Evolutionary conservation across 208 protist species (phyloP).

Genomic region (Trypanosoma theileri): DNA sequence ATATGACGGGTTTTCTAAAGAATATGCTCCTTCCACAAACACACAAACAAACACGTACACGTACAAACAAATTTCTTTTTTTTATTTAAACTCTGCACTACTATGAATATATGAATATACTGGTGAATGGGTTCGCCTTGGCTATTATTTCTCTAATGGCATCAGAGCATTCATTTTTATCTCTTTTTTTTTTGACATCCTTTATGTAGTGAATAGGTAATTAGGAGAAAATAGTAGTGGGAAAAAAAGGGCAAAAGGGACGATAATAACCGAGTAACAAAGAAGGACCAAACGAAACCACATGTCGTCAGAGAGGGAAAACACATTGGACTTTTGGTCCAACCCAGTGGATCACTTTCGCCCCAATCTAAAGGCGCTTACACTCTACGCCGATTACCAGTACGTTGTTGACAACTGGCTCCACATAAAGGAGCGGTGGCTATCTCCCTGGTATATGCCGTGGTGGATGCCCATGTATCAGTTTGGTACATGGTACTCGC

Average conservation of each 20-base stretch:
- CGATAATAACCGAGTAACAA: not conserved
- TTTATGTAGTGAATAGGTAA: too few relatives aligned
- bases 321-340: slow-evolving; percentile 66
- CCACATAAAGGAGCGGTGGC: slow-evolving; percentile 77
- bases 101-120: too few relatives aligned
- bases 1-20: too few relatives aligned
- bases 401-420: slow-evolving; percentile 80
- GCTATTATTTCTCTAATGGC: too few relatives aligned
- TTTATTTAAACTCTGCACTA: too few relatives aligned
- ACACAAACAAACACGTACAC: too few relatives aligned
- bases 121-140: too few relatives aligned
- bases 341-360: slow-evolving; percentile 92
- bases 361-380: slow-evolving; percentile 85
- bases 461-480: slow-evolving; percentile 89
- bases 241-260: slow-evolving; percentile 13
- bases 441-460: slow-evolving; percentile 80
- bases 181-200: too few relatives aligned
- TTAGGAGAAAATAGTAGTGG: not conserved
- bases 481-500: slow-evolving; percentile 75
- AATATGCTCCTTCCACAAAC: too few relatives aligned
- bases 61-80: too few relatives aligned
- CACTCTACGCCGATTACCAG: slow-evolving; percentile 85
- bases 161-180: too few relatives aligned
- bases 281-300: not conserved
- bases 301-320: slow-evolving; percentile 42